Base-by-base conservation (phyloP, 2,329 filamentous ascomycete species). In the Dothideomycetes sp. region DNA sequence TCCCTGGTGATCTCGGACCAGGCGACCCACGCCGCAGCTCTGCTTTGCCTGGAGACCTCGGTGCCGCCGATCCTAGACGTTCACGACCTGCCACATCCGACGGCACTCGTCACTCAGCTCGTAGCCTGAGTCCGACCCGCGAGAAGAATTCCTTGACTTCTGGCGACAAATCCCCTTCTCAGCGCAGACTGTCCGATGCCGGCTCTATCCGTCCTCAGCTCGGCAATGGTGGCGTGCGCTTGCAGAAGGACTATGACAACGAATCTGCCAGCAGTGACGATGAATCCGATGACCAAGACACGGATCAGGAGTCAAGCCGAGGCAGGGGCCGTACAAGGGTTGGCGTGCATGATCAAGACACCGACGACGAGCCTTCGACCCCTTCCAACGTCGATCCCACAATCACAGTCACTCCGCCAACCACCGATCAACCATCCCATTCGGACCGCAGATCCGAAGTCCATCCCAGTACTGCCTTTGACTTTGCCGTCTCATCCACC, bases 401-500 rank as follows among this genome's bases (percentile, higher is more conserved):
- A 16, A 52, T 51, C 1, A 54, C 51, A 17, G 38, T 58, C 11
- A 52, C 51, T 27, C 51, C 40, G 25, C 49, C 49, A 22, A 33
- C 32, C 33, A 49, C 43, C 9, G 43, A 38, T 10, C 30, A 32
- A 7, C 17, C 40, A 2, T 33, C 38, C 17, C 17, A 38, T 29
- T 5, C 37, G 24, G 60, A 49, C 54, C 64, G 56, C 45, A 71
- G 61, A 40, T 77, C 72, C 51, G 47, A 56, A 62, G 37, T 64
- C 53, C 88, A 93, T 57, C 88, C 88, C 1, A 76, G 78, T 39
- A 94, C 84, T 9, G 91, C 80, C 57, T 95, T 88, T 57, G 88
- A 94, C 53, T 67, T 79, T 44, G 70, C 74, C 11, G 73, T 73
- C 64, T 61, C 81, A 65, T 65, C 66, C 20, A 50, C 68, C 29